Evolutionary conservation across 1,139 yeast genomes (phyloP).

Genomic region (Kurtzmaniella quercitrusa): DNA sequence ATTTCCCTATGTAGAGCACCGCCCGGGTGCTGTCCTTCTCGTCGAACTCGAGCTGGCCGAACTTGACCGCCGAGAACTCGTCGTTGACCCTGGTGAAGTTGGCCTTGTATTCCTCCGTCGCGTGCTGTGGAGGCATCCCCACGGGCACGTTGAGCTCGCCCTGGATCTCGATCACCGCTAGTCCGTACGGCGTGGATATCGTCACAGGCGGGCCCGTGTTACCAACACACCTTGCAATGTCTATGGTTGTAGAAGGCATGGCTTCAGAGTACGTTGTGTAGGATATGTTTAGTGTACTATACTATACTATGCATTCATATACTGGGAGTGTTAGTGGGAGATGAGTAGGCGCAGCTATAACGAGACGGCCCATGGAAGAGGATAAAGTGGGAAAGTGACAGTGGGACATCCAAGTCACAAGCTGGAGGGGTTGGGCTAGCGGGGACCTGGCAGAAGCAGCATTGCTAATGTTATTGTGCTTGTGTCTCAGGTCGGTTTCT

Average conservation of each 20-base stretch:
- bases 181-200: slow-evolving; percentile 53
- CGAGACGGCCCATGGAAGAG: too few species aligned
- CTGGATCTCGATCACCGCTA: slow-evolving; percentile 62
- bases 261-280: too few species aligned
- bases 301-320: background rate
- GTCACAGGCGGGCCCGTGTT: slow-evolving; percentile 12
- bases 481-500: too few species aligned
- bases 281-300: too few species aligned
- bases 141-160: slow-evolving; percentile 61
- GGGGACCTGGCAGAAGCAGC: background rate
- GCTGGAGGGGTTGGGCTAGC: background rate
- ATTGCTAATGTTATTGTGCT: too few species aligned
- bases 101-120: slow-evolving; percentile 19
- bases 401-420: background rate
- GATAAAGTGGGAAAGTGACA: too few species aligned
- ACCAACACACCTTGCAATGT: slow-evolving; percentile 14
- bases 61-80: slow-evolving; percentile 46
- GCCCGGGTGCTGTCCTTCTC: slow-evolving; percentile 39
- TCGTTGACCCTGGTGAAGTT: slow-evolving; percentile 32
- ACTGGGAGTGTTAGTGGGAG: too few species aligned
- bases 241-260: slow-evolving; percentile 24
- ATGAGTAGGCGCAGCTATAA: too few species aligned
- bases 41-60: slow-evolving; percentile 57
- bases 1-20: slow-evolving; percentile 57
- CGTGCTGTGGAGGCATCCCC: slow-evolving; percentile 23